Conservation (phyloP, 495 filamentous ascomycete genomes). For the Penicillium ucsense region DNA sequence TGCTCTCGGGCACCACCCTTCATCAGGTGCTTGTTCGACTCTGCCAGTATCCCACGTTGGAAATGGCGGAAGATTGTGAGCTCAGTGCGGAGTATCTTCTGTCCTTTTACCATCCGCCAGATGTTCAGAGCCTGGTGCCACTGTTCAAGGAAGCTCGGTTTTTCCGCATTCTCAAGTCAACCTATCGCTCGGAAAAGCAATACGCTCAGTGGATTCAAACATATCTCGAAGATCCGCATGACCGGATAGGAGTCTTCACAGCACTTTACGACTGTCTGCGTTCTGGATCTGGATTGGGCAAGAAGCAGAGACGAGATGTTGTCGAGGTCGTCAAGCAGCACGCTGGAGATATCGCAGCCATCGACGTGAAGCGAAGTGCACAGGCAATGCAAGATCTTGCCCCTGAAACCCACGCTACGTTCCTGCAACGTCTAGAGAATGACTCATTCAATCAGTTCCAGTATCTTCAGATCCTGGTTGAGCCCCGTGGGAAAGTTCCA, state of each 20-base stretch:
- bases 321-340: slow-evolving; percentile 59
- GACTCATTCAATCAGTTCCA: slow-evolving; percentile 58
- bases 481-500: slow-evolving; percentile 42
- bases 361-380: slow-evolving; percentile 62
- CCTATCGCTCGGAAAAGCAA: slow-evolving; percentile 71
- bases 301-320: slow-evolving; percentile 68
- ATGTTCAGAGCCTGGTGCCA: slow-evolving; percentile 64
- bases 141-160: slow-evolving; percentile 74
- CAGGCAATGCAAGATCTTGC: slow-evolving; percentile 56
- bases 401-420: slow-evolving; percentile 58
- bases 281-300: slow-evolving; percentile 55
- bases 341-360: slow-evolving; percentile 55
- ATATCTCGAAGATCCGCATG: slow-evolving; percentile 78
- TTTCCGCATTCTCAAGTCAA: slow-evolving; percentile 86
- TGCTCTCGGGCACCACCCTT: slow-evolving; percentile 76
- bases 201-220: slow-evolving; percentile 69
- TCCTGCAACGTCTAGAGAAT: slow-evolving; percentile 55
- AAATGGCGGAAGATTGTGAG: slow-evolving; percentile 88
- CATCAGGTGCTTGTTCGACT: slow-evolving; percentile 72
- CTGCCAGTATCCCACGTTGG: slow-evolving; percentile 70
- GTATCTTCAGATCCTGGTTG: slow-evolving; percentile 72
- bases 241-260: slow-evolving; percentile 62
- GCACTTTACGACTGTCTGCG: slow-evolving; percentile 75
- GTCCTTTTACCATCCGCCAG: slow-evolving; percentile 84
- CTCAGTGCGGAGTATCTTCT: slow-evolving; percentile 91